Evolutionary conservation across 352 stramenopile genomes (phyloP), one percentile per base, ranked within the genome.

Genomic region (Globisporangium megalacanthum): DNA sequence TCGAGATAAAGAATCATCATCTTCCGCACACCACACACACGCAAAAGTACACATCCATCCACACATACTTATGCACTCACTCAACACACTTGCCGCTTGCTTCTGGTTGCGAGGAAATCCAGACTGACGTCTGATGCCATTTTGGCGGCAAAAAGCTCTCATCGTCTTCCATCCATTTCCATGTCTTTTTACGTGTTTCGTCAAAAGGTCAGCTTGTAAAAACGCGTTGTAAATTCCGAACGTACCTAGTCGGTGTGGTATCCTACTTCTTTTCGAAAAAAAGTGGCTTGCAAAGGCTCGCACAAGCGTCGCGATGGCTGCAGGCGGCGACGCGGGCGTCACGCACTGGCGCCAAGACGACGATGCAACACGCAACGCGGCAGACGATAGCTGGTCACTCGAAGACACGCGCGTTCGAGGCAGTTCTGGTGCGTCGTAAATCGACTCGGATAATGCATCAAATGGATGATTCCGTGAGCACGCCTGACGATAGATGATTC

Each of bases 1-100:
- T 91, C 76, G 81, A 92, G 82, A 88, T 85, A 83, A 81, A 70
- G 70, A 71, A 77, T 94, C 83, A 94, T 91, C 75, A 86, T 88
- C 70, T 80, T 93, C 74, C 79, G 64, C 67, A 77, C 59, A 57
- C 50, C 20, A 48, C 44, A 48, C 9, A 54, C 57, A 59, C 8
- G 53, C 49, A 62, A 35, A 58, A 33, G 19, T 31, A 60, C 22
- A 67, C 11, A 52, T 33, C 7, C 56, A 55, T 41, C 36, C 54
- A 50, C 36, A 37, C 19, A 46, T 19, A 35, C 20, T 7, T 3
- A n/a, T 3, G 22, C 35, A 54, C 25, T 49, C 14, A 6, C 11
- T 36, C 13, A 11, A 13, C 20, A 37, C 15, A 44, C 35, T 39
- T 13, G 10, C 35, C 35, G 35, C 35, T 39, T 39, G 35, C 35